Conservation (phyloP, 139 green algal genomes). For the Coelastrella sp. region DNA sequence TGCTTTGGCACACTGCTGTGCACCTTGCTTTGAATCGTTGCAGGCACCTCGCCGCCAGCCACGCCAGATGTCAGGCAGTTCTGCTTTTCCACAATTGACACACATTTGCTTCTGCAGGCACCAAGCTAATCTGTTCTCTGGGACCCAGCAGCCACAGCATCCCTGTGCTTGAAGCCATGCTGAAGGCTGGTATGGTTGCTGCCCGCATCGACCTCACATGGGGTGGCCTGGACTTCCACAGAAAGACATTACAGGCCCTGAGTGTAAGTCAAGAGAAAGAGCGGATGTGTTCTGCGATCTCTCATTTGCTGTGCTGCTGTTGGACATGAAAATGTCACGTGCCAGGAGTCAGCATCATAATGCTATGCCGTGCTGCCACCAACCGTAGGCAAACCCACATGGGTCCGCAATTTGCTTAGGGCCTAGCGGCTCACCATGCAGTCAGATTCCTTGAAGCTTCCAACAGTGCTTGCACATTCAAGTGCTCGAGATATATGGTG, state of each 20-base stretch:
- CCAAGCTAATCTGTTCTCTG: slow-evolving; percentile 32
- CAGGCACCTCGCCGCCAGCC: neutral
- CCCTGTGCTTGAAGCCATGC: slow-evolving; percentile 11
- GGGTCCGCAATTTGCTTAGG: too few relatives aligned
- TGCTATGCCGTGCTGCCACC: too few relatives aligned
- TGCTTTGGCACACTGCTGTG: too few relatives aligned
- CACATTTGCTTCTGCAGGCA: slow-evolving; percentile 3
- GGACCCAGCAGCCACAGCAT: slow-evolving; percentile 37
- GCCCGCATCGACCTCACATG: slow-evolving; percentile 46
- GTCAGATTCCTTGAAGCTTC: too few relatives aligned
- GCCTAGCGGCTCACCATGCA: too few relatives aligned
- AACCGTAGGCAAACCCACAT: too few relatives aligned
- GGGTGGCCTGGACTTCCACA: slow-evolving; percentile 45
- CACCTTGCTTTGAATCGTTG: too few relatives aligned
- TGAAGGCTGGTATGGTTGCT: slow-evolving; percentile 37
- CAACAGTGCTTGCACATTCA: too few relatives aligned
- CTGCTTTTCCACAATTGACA: neutral
- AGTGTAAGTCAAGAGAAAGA: neutral
- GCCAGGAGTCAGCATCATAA: too few relatives aligned
- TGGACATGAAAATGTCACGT: neutral
- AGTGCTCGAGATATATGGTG: too few relatives aligned
- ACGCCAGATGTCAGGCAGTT: neutral
- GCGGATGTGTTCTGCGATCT: too few relatives aligned
- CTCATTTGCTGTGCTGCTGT: neutral
- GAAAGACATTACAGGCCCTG: slow-evolving; percentile 12